Base-by-base conservation (phyloP, 352 stramenopile species). In the Pythium volutum region DNA sequence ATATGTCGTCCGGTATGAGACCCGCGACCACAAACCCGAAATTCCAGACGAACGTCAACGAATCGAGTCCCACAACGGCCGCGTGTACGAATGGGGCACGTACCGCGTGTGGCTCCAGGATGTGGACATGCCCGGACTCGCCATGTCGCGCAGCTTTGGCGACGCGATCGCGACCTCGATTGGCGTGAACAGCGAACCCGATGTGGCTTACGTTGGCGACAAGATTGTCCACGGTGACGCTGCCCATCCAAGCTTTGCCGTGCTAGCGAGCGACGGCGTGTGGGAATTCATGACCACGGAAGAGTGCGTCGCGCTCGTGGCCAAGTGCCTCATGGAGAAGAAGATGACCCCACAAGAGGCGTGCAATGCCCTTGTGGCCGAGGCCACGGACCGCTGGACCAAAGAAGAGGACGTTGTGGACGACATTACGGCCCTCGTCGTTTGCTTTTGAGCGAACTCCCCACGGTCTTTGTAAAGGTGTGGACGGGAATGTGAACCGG, bases 51-150 rank as follows among this genome's bases (percentile, higher is more conserved):
- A 96, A 62, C 66, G 76, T 9, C 64, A 76, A 22, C 83, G 87
- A 3, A 94, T 96, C 41, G 69, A 91, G 42, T 66, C 59, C 3
- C 77, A 70, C 29, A 87, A 90, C 48, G 87, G 87, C 29, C 85
- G 87, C 18, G 85, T 96, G 1, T 93, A 93, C 51, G 84, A 89
- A 58, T 93, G 76, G 78, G 87, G 79, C 6, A 81, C 75, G 18
- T 87, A 69, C 55, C 81, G 87, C 20, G 87, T 95, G 14, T 96
- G 87, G 87, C 74, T 96, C 16, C 73, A 91, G 59, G 84, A 96
- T 57, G 75, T 92, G 10, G 81, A 92, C 57, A 89, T 92, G 77
- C 87, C 87, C 5, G 87, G 87, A 10, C 67, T 96, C 12, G 87
- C 83, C 20, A 96, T 96, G 87, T 91, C 81, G 11, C 78, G 85